phyloP scores from a whole-genome alignment of 768 basidiomycete species.

The Clitopilus passeckerianus region DNA sequence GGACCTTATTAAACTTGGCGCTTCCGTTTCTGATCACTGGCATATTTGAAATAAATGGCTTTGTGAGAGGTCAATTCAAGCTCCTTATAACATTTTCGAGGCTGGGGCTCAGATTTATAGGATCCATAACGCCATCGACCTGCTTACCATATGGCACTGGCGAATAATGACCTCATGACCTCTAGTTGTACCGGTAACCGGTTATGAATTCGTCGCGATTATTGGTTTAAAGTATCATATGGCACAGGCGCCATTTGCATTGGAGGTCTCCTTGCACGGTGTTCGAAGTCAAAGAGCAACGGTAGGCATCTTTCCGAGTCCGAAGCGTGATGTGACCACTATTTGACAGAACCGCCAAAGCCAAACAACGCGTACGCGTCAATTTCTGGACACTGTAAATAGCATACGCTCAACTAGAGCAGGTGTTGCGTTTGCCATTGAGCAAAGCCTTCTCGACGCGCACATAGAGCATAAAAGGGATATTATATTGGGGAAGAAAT shows the following conservation, averaged over 20 bases:
- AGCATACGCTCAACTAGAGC: not conserved
- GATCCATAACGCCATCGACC: not conserved
- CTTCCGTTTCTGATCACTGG: conserved; percentile 27
- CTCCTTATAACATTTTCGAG: not conserved
- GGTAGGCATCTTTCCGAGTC: too few relatives aligned
- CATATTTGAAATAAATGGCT: conserved; percentile 12
- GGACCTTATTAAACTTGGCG: conserved; percentile 31
- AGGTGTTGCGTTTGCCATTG: not conserved
- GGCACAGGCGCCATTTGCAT: not conserved
- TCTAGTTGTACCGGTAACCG: not conserved
- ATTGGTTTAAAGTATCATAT: not conserved
- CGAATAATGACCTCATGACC: not conserved
- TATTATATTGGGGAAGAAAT: not conserved
- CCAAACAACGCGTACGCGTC: not conserved
- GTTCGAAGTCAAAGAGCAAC: too few relatives aligned
- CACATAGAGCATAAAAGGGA: too few relatives aligned
- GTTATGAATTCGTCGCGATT: not conserved
- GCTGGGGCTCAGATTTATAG: not conserved
- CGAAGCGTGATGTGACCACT: not conserved
- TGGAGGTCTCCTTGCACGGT: too few relatives aligned
- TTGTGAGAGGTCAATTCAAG: not conserved
- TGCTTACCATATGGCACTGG: not conserved
- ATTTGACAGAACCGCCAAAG: not conserved
- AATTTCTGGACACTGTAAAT: too few relatives aligned
- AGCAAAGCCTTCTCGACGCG: too few relatives aligned